These are phyloP conservation scores for Taxillus chinensis DNA, from an alignment of 164 flowering plant species.

Conservation along the genomic window DNA sequence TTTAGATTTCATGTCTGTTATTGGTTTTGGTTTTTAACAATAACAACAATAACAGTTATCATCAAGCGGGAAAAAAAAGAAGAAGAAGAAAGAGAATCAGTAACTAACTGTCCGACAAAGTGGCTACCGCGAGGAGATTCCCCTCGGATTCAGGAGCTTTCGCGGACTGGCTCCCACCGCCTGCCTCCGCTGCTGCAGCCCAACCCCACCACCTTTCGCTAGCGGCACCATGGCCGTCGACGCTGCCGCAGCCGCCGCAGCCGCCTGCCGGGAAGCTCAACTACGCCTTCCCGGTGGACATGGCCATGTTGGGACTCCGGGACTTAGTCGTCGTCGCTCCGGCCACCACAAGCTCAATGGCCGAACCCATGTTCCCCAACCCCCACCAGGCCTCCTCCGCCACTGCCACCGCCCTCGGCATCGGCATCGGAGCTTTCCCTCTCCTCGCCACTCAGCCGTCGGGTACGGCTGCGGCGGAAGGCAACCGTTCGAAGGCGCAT, in stretches of 20 bases:
- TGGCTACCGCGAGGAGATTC: slow-evolving; percentile 6
- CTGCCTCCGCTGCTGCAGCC: not conserved
- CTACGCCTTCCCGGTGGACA: slow-evolving; percentile 2
- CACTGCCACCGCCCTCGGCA: slow-evolving; percentile 15
- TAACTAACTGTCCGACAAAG: not conserved
- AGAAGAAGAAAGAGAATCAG: not conserved
- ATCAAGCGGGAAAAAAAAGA: not conserved
- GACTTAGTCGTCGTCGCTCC: slow-evolving; percentile 18
- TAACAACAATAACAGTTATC: not conserved
- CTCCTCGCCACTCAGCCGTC: slow-evolving; percentile 7
- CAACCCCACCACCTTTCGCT: slow-evolving; percentile 1
- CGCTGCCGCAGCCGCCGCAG: slow-evolving; percentile 2
- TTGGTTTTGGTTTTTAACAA: not conserved
- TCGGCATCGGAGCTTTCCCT: slow-evolving; percentile 18
- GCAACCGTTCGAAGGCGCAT: no score
- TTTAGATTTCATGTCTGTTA: not conserved
- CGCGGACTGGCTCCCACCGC: slow-evolving; percentile 5
- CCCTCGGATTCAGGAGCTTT: slow-evolving; percentile 6
- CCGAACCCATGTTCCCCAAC: slow-evolving; percentile 8
- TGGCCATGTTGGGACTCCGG: slow-evolving; percentile 20
- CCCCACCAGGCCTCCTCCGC: slow-evolving; percentile 4
- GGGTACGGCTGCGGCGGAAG: not conserved
- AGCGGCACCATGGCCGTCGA: slow-evolving; percentile 3
- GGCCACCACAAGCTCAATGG: no score
- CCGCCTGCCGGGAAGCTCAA: slow-evolving; percentile 6